Evolutionary conservation across 2,329 filamentous ascomycete species (phyloP), one percentile per base, ranked within the genome.

Genomic region (Fusarium solani-melongenae): DNA sequence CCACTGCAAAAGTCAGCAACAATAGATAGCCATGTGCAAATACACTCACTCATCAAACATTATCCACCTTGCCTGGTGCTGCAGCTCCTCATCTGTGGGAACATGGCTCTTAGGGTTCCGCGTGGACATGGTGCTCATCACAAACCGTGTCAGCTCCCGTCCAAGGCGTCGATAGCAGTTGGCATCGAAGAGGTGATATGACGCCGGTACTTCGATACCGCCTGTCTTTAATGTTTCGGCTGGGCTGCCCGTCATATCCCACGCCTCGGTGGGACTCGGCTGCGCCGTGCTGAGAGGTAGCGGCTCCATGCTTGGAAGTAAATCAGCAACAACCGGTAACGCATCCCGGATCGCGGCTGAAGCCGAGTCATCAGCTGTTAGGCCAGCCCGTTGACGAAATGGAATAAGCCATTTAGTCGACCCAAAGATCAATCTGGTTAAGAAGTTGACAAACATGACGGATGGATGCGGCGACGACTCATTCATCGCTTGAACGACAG

Each of bases 61-160:
- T 20, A 83, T 79, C 61, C 76, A 77, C 5, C 78, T 71, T 5
- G 81, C 82, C 55, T 82, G 78, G 11, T 72, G 63, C 27, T 80
- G 72, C 1, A 84, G 69, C 51, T 82, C 80, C 3, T 79, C 78
- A 33, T 84, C 82, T 0, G 79, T 82, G 0, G 81, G 79, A 1
- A 79, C 60, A 5, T 76, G 72, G 51, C 58, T 70, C 9, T n/a
- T 14, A 0, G 75, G 76, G 5, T 78, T 78, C 4, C 67, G 79
- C 41, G 61, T 79, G 44, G 73, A 81, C 79, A 72, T 81, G 3
- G 74, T 62, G 27, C 66, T 74, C 8, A 62, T 55, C 3, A 76
- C 70, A 14, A 74, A 78, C 1, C 74, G 67, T 1, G 74, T 71
- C n/a, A 79, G 22, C 11, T 77, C 76, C n/a, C 64, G 53, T 0